Conservation (phyloP, 352 stramenopile genomes). For the Aphanomyces euteiches region DNA sequence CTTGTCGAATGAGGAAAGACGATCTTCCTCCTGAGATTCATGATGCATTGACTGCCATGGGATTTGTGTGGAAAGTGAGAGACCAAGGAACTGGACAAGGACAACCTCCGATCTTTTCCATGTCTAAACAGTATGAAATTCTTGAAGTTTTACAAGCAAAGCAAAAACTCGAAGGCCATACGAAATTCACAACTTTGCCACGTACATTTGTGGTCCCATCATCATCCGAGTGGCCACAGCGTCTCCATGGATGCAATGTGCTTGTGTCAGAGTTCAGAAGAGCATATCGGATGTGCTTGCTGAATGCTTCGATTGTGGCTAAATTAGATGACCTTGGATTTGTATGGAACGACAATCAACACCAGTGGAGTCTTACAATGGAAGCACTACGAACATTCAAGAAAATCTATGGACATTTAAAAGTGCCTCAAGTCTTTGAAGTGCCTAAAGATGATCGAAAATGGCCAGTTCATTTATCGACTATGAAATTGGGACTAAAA, state of each 20-base stretch:
- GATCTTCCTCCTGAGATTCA: neutral
- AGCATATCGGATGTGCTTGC: neutral
- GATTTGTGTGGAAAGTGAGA: neutral
- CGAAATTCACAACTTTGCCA: neutral
- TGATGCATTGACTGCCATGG: neutral
- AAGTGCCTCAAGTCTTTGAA: too few relatives aligned
- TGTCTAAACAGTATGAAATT: neutral
- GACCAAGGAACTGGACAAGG: neutral
- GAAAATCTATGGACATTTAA: slow-evolving; percentile 69
- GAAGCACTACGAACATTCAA: slow-evolving; percentile 83
- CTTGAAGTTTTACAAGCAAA: neutral
- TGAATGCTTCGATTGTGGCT: neutral
- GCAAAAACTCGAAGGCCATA: neutral
- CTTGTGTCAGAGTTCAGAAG: neutral
- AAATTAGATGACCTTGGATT: too few relatives aligned
- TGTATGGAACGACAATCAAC: too few relatives aligned
- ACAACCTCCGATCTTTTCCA: neutral
- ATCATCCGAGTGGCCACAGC: neutral
- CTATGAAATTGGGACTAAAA: neutral
- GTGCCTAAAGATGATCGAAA: too few relatives aligned
- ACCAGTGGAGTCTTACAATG: slow-evolving; percentile 33
- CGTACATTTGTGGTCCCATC: neutral
- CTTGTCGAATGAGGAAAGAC: neutral
- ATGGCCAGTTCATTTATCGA: slow-evolving; percentile 5
- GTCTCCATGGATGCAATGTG: neutral